A percentile compares a stretch with the other conserved stretches of the same genome.
Conservation (phyloP, 2,329 filamentous ascomycete species). For the Leptographium galeiforme region DNA sequence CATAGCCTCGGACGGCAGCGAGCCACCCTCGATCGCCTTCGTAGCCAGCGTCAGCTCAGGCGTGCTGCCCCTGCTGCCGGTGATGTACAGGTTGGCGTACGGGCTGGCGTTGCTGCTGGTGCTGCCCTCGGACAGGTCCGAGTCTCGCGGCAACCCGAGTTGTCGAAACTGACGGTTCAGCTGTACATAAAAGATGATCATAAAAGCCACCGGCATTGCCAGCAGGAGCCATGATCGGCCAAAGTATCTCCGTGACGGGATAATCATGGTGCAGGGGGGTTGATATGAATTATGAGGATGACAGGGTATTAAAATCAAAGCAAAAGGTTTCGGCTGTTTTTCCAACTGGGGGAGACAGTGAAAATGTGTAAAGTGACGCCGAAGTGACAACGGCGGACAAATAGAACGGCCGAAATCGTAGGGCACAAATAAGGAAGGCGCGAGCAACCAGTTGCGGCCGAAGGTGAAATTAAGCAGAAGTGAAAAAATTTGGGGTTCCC, state of each 20-base stretch:
- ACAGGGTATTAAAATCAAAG: not conserved
- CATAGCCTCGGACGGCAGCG: constrained; percentile 9
- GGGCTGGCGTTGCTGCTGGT: not conserved
- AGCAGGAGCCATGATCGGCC: not conserved
- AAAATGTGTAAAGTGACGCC: not conserved
- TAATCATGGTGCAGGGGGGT: not conserved
- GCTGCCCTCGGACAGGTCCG: not conserved
- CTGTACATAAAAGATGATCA: not conserved
- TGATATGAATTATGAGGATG: not conserved
- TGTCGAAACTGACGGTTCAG: not conserved
- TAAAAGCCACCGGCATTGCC: not conserved
- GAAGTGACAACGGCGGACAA: not conserved
- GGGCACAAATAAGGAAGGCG: not conserved
- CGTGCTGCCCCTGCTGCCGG: not conserved
- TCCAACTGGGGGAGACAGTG: no score
- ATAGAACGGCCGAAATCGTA: not conserved
- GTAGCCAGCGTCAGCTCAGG: not conserved
- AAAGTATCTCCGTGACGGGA: not conserved
- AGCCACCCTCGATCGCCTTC: not conserved
- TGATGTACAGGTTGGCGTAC: not conserved
- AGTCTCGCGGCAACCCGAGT: not conserved
- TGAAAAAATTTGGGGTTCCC: not conserved
- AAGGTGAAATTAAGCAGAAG: not conserved
- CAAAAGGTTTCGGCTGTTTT: not conserved
- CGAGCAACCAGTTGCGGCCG: not conserved